These are phyloP conservation scores for Ganoderma sp. DNA, from an alignment of 1,284 basidiomycete genomes.

Conservation along the genomic window DNA sequence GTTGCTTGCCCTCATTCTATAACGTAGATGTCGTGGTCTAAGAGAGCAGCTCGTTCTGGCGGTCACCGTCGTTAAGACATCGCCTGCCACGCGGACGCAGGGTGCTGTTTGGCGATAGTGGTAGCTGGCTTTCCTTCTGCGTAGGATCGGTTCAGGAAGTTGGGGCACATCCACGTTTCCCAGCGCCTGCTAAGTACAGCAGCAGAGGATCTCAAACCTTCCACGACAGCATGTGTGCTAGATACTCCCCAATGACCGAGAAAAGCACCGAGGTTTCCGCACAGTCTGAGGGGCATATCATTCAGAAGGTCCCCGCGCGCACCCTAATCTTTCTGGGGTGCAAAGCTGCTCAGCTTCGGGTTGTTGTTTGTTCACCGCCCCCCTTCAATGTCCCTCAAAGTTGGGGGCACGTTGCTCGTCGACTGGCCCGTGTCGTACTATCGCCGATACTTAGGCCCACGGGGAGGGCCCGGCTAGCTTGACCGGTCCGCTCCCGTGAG, in stretches of 20 bases:
- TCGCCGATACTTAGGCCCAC: no score
- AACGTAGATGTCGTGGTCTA: background rate
- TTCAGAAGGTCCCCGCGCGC: background rate
- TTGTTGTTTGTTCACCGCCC: background rate
- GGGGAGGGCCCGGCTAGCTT: no score
- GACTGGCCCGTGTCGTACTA: no score
- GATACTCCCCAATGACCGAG: background rate
- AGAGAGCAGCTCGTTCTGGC: background rate
- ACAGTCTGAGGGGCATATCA: background rate
- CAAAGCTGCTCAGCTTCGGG: background rate
- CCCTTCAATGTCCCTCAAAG: background rate
- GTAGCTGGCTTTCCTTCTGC: background rate
- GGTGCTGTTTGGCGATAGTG: no score
- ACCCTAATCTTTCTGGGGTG: background rate
- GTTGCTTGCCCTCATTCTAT: background rate
- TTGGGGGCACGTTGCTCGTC: background rate
- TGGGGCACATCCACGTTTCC: no score
- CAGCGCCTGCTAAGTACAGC: no score
- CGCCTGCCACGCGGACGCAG: background rate
- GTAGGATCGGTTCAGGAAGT: background rate
- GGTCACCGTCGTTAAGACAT: background rate
- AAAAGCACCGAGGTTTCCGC: background rate
- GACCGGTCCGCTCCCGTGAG: background rate
- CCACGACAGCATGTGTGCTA: constrained; percentile 1
- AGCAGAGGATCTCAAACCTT: constrained; percentile 2